Base-by-base conservation (phyloP, 2,329 filamentous ascomycete species). In the Hypoxylon sp. region DNA sequence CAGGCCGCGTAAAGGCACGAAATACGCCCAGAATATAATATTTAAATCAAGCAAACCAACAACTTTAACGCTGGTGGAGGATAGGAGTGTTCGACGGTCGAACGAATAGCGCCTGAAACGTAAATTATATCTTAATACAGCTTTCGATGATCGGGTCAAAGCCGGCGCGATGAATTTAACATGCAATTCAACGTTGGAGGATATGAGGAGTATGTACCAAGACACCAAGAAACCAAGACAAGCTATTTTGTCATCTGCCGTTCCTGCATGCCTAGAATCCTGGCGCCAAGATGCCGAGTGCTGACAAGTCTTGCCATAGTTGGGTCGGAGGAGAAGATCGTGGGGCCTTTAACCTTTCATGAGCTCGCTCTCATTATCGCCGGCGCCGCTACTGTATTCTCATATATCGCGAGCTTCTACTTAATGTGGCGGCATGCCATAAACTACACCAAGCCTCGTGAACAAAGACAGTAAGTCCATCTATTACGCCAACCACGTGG, bases 361-460 rank as follows among this genome's bases (percentile, higher is more conserved):
- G 75, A 83, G 48, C 78, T 89, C 32, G 85, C 86, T 34, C 78
- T 87, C 65, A 80, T 88, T 65, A 82, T 89, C 46, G 80, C 81
- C 25, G 85, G 81, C 46, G 80, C 77, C 49, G 82, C 81, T 53
- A 82, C 86, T 3, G 75, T 86, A 63, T 76, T 89, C 32, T 82
- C 87, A 41, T 82, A 84, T n/a, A 57, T 82, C 48, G 76, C 86
- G 43, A 88, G 87, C 61, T 77, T 89, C 52, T 88, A 84, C 71
- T 80, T 89, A 38, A 85, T 89, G 66, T 86, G 80, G 77, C 84
- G 85, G 80, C 88, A 90, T 80, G 86, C 87, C 30, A 71, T 82
- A 17, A 83, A 89, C 78, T 90, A 90, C 75, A 89, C 87, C 25
- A 87, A 87, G 61, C 87, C 87, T 5, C 78, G 80, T 60, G 86